phyloP scores from a whole-genome alignment of 2,329 filamentous ascomycete species.

The Fusarium veterinarium region DNA sequence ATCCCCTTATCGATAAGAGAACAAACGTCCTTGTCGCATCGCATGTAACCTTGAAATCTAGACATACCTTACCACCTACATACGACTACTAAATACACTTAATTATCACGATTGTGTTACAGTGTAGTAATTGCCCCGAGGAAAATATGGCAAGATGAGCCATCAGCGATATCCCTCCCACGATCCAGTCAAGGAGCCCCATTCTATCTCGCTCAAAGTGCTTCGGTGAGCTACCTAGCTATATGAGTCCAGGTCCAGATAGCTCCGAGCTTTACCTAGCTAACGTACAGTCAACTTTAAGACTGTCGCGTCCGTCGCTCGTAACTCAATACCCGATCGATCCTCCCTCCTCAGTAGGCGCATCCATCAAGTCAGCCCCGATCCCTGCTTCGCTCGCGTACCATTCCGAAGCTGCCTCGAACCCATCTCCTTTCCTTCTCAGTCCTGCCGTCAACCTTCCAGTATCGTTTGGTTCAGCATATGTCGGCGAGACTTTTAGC shows the following conservation, averaged over 20 bases:
- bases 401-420: conserved; percentile 57
- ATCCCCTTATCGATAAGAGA: conserved; percentile 35
- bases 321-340: conserved; percentile 75
- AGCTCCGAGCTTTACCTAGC: neutral
- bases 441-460: conserved; percentile 82
- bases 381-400: conserved; percentile 80
- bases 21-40: conserved; percentile 10
- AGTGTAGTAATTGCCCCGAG: neutral
- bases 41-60: neutral
- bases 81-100: neutral
- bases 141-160: conserved; percentile 57
- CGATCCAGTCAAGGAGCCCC: conserved; percentile 76
- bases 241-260: neutral
- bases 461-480: conserved; percentile 90
- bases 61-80: neutral
- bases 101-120: neutral
- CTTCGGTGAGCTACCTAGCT: conserved; percentile 66
- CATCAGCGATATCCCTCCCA: conserved; percentile 69
- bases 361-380: conserved; percentile 51
- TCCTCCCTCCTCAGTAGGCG: conserved; percentile 57
- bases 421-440: conserved; percentile 67
- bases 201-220: conserved; percentile 83
- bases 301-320: conserved; percentile 84
- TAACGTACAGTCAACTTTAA: conserved; percentile 50
- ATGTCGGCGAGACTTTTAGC: conserved; percentile 94